Evolutionary conservation across 768 basidiomycete species (phyloP).

Genomic region (Lactarius hatsudake): DNA sequence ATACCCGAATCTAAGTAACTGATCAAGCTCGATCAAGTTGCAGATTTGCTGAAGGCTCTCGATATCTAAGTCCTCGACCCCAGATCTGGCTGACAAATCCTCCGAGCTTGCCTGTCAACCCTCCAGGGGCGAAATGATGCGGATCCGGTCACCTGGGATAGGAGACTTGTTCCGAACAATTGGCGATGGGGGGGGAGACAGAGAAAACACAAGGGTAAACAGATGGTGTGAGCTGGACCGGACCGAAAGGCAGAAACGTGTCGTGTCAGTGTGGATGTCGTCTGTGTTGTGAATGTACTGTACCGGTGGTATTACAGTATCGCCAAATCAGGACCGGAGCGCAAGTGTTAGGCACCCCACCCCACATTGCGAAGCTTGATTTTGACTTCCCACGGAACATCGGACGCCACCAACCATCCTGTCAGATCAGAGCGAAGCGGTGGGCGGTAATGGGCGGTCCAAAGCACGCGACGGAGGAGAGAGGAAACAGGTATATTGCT

Average conservation of each 20-base stretch:
- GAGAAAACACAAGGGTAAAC: neutral
- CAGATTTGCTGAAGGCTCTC: neutral
- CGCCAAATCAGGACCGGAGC: neutral
- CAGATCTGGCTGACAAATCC: constrained; percentile 2
- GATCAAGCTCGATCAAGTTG: neutral
- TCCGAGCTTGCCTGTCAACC: neutral
- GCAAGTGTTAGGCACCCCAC: neutral
- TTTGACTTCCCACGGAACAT: neutral
- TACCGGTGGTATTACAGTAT: neutral
- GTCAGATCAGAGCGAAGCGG: neutral
- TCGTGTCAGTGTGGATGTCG: neutral
- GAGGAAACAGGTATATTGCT: neutral
- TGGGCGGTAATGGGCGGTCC: neutral
- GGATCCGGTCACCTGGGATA: constrained; percentile 13
- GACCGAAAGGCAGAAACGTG: neutral
- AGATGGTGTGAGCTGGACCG: neutral
- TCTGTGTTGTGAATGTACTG: neutral
- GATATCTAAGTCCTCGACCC: neutral
- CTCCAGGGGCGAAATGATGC: neutral
- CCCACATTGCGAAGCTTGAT: neutral
- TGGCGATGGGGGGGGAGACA: too few species aligned
- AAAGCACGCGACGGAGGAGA: neutral
- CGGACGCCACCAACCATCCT: neutral
- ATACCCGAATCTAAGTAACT: neutral
- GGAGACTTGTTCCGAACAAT: constrained; percentile 2